These are phyloP conservation scores for Pseudocohnilembus persalinus DNA, from an alignment of 169 alveolate species.

Conservation along the genomic window DNA sequence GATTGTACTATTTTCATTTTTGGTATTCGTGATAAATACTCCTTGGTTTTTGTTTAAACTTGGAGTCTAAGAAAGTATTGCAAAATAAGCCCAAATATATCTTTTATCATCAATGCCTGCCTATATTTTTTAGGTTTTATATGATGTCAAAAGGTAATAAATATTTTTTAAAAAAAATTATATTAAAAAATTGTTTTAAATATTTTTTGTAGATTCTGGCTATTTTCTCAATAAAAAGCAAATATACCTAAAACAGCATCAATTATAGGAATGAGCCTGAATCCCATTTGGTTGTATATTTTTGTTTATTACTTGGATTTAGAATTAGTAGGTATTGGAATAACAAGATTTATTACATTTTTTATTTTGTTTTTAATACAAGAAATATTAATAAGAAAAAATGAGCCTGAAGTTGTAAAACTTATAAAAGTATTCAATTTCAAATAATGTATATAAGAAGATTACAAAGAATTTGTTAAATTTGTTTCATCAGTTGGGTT, in stretches of 20 bases:
- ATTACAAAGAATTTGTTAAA: background rate
- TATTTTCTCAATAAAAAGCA: background rate
- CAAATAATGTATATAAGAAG: background rate
- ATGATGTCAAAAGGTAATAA: too few relatives aligned
- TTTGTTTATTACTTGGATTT: background rate
- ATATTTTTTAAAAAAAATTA: too few relatives aligned
- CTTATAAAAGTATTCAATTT: too few relatives aligned
- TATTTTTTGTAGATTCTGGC: background rate
- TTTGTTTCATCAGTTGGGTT: background rate
- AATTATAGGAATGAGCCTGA: background rate
- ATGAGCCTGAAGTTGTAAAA: too few relatives aligned
- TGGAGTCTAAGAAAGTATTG: background rate
- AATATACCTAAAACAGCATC: background rate
- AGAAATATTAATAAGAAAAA: too few relatives aligned
- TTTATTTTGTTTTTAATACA: too few relatives aligned
- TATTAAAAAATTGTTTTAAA: background rate
- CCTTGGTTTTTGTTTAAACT: too few relatives aligned
- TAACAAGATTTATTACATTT: background rate
- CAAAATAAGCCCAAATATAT: background rate
- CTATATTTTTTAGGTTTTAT: background rate
- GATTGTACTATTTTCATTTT: background rate
- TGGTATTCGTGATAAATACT: background rate
- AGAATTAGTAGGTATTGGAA: background rate
- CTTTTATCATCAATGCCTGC: background rate
- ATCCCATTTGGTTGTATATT: background rate